phyloP scores from a whole-genome alignment of 768 basidiomycete genomes.

The Cyclocybe cylindracea region DNA sequence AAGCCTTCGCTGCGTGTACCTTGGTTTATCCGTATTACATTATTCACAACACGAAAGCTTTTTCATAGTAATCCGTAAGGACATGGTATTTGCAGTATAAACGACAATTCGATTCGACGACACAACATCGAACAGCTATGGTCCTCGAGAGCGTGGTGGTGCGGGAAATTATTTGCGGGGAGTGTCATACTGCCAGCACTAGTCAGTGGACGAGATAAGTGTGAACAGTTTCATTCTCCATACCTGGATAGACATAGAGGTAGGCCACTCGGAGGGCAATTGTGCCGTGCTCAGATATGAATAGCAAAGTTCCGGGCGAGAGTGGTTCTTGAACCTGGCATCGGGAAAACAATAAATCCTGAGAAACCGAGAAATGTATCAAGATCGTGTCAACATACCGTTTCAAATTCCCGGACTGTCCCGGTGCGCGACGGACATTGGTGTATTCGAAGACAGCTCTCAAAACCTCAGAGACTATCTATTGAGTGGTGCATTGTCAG shows the following conservation, averaged over 20 bases:
- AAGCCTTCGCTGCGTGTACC: too few species aligned
- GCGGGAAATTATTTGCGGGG: neutral
- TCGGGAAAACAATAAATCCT: neutral
- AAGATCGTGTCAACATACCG: constrained; percentile 33
- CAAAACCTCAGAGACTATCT: constrained; percentile 64
- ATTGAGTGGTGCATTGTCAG: neutral
- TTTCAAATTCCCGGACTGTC: constrained; percentile 63
- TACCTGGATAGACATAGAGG: constrained; percentile 62
- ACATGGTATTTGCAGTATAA: too few species aligned
- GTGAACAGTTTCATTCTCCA: constrained; percentile 10
- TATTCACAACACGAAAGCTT: too few species aligned
- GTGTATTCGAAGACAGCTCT: constrained; percentile 60
- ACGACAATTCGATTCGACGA: too few species aligned
- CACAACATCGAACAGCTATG: too few species aligned
- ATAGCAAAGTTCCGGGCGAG: constrained; percentile 48
- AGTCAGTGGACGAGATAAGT: neutral
- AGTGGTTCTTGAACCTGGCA: constrained; percentile 48
- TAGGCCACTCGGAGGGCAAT: constrained; percentile 65
- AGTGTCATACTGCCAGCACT: neutral
- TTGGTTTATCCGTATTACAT: too few species aligned
- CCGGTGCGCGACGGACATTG: constrained; percentile 66
- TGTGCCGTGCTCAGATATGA: constrained; percentile 57
- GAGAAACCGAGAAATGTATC: neutral
- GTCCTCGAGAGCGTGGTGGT: neutral
- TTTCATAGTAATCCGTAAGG: too few species aligned